These are phyloP conservation scores for Penicillium janthinellum DNA, from an alignment of 2,329 filamentous ascomycete genomes.

Conservation along the genomic window DNA sequence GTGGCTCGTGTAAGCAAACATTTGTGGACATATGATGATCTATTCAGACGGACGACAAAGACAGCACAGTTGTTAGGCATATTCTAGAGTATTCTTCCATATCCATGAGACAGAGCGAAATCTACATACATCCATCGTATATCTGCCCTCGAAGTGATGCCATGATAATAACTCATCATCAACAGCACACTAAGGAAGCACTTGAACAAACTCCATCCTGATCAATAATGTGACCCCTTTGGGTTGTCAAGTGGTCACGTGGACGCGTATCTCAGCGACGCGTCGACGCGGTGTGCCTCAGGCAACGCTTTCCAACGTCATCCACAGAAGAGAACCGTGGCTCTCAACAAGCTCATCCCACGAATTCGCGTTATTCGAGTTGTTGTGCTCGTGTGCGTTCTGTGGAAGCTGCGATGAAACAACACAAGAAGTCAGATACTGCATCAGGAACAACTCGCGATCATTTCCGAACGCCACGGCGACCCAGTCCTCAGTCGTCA, in stretches of 20 bases:
- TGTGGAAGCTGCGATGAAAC: slow-evolving; percentile 33
- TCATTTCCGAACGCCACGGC: slow-evolving; percentile 27
- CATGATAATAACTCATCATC: neutral
- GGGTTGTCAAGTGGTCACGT: neutral
- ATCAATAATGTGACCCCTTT: neutral
- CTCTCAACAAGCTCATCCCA: neutral
- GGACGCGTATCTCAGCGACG: slow-evolving; percentile 9
- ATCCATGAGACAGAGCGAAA: too few species aligned
- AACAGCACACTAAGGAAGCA: neutral
- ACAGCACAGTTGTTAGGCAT: too few species aligned
- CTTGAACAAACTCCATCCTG: too few species aligned
- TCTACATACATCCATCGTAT: too few species aligned
- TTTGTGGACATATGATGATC: neutral
- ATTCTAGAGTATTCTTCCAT: too few species aligned
- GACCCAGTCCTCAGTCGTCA: slow-evolving; percentile 14
- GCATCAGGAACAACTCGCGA: slow-evolving; percentile 20
- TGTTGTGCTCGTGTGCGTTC: slow-evolving; percentile 1
- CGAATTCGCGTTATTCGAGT: neutral
- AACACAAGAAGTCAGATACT: slow-evolving; percentile 15
- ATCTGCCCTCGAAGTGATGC: too few species aligned
- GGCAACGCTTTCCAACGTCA: slow-evolving; percentile 19
- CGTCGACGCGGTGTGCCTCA: slow-evolving; percentile 19
- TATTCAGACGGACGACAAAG: neutral
- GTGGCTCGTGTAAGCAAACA: slow-evolving; percentile 53
- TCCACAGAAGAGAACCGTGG: slow-evolving; percentile 7